A percentile compares a stretch with the other conserved stretches of the same genome.
Evolutionary conservation across 345 rosid genomes (phyloP).

Genomic region (Pistacia vera): DNA sequence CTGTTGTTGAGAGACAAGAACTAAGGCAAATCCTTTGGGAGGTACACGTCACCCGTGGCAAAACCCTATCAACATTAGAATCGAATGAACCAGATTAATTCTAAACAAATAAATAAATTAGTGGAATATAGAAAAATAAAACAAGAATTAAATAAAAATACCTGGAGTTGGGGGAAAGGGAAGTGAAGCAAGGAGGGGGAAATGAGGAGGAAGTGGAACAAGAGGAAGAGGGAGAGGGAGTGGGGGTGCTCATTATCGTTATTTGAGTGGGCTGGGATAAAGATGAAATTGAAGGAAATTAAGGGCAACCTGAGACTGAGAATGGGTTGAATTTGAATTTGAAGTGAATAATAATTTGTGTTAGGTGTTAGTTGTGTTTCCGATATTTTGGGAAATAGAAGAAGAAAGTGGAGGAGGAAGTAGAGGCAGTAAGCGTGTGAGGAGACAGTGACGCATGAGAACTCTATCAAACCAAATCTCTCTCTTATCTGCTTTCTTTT

Average conservation of each 20-base stretch:
- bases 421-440: neutral
- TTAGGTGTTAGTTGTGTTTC: neutral
- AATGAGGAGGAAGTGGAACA: slow-evolving; percentile 46
- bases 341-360: no score
- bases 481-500: neutral
- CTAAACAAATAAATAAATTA: neutral
- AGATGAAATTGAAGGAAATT: neutral
- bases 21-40: slow-evolving; percentile 42
- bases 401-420: neutral
- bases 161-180: slow-evolving; percentile 27
- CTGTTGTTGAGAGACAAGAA: slow-evolving; percentile 24
- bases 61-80: slow-evolving; percentile 28
- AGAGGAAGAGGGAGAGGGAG: slow-evolving; percentile 32
- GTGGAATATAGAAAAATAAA: neutral
- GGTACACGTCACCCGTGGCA: slow-evolving; percentile 40
- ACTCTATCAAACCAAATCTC: slow-evolving; percentile 8
- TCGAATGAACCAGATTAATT: neutral
- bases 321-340: no score
- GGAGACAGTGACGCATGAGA: slow-evolving; percentile 28
- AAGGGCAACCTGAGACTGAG: no score
- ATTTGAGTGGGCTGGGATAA: neutral
- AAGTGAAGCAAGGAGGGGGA: slow-evolving; percentile 37
- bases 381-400: slow-evolving; percentile 14
- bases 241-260: neutral
- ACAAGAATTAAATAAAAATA: slow-evolving; percentile 18